Evolutionary conservation across 768 basidiomycete genomes (phyloP), one percentile per base, ranked within the genome.

Genomic region (Stropharia rugosoannulata): DNA sequence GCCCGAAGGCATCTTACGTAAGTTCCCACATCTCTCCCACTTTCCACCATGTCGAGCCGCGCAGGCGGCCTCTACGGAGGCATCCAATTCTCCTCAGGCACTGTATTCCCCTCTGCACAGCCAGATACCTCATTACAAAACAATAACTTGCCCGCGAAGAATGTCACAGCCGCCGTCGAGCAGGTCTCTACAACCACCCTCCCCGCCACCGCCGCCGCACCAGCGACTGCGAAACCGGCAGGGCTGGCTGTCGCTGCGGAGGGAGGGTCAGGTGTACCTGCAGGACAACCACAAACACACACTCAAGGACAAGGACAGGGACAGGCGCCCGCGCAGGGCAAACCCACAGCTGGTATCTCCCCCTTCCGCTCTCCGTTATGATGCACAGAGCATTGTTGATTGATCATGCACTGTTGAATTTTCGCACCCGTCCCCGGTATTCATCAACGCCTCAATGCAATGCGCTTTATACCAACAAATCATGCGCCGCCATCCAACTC

Each of bases 41-140:
- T n/a, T 51, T 57, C 59, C 70, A 78, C 67, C 65, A 89, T 89
- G 84, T 87, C 86, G 47, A 82, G 85, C 74, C 81, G 84, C 79
- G 89, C 89, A 52, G 91, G 91, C 49, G 90, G 91, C 48, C 80
- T 93, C 52, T 93, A 93, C 63, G 90, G 91, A 44, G 91, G 91
- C 65, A 89, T 93, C 61, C 88, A 90, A 54, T 93, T 93, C 73
- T 89, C 89, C 22, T 84, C 86, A 53, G 77, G 80, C 40, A 80
- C 86, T 56, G 77, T 83, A 25, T 81, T 85, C 61, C 60, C 72
- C 58, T 62, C 78, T 46, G 58, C 70, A 47, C 61, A 73, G 46
- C 15, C 65, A 45, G 53, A 59, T 19, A 32, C 56, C 35, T 35
- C 57, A 55, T 19, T 57, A 51, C 49, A 62, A 50, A 60, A 55